Conservation (phyloP, 208 protist species). For the Crithidia brevicula region DNA sequence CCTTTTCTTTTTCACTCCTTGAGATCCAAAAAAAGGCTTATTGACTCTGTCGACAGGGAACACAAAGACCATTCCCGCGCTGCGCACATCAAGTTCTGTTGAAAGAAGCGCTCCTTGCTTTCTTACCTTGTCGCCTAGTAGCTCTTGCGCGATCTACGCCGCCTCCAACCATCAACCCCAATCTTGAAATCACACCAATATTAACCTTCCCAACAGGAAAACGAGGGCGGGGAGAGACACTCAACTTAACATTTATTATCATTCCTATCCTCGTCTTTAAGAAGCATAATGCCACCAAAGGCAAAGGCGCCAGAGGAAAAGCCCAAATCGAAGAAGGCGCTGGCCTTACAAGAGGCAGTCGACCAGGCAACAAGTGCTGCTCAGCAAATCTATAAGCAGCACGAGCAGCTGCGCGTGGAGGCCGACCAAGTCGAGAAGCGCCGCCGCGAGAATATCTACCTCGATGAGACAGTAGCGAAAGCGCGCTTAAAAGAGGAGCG, state of each 20-base stretch:
- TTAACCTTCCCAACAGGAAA: too few species aligned
- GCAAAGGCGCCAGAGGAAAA: constrained; percentile 44
- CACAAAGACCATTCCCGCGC: too few species aligned
- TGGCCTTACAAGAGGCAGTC: constrained; percentile 52
- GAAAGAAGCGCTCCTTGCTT: too few species aligned
- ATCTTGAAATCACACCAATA: too few species aligned
- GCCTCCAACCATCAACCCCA: too few species aligned
- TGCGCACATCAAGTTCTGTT: too few species aligned
- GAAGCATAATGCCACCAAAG: constrained; percentile 45
- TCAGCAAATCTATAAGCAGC: constrained; percentile 81
- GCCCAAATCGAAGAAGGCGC: constrained; percentile 58
- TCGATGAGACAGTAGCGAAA: constrained; percentile 59
- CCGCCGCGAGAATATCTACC: constrained; percentile 45
- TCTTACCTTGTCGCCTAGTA: too few species aligned
- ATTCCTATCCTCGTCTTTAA: neutral
- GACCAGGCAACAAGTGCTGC: constrained; percentile 61
- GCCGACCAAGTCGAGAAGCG: constrained; percentile 65
- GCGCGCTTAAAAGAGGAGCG: constrained; percentile 69
- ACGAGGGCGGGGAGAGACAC: too few species aligned
- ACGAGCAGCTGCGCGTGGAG: constrained; percentile 67
- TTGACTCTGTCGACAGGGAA: too few species aligned
- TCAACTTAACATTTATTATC: neutral
- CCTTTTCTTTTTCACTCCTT: too few species aligned
- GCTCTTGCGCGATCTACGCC: too few species aligned
- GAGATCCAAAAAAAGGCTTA: too few species aligned